Evolutionary conservation across 2,329 filamentous ascomycete genomes (phyloP), one percentile per base, ranked within the genome.

Genomic region (Colletotrichum sp.): DNA sequence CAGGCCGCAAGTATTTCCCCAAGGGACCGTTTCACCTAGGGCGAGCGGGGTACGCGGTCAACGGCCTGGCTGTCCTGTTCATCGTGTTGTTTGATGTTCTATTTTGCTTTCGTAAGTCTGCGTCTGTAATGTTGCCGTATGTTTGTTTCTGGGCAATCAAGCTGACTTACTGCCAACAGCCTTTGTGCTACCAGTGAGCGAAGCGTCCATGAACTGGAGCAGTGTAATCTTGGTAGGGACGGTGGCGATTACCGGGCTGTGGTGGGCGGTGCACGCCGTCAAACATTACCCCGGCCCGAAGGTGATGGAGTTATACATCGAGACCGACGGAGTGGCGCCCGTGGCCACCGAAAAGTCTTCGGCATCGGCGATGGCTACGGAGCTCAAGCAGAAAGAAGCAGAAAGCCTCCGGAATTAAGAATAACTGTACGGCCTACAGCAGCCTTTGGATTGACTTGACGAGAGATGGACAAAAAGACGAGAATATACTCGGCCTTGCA

Each of bases 71-170:
- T 8, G 88, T 90, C 18, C 78, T 88, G 55, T 88, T 91, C 69
- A 92, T 92, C 71, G 79, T 87, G 2, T 83, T 90, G 24, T 92
- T 92, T 78, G 85, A 90, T 69, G 84, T 91, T n/a, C 88, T 92
- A 74, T 92, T 90, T 82, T 92, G 90, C 80, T 92, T 92, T 84
- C 90, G 87, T 89, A 79, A 85, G 87, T 84, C 24, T 28, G 64
- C 16, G n/a, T 67, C n/a, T 13, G 4, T 2, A 3, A 52, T 24
- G 15, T 26, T 28, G 5, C 24, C 8, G 26, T 30, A 3, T 7
- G 10, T 8, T 43, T 32, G 15, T n/a, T n/a, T 4, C 21, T 3
- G 18, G 24, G 2, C 7, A 7, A 3, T 10, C n/a, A 24, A 1
- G 36, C 36, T 71, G 24, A 70, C 59, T 4, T 36, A 12, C n/a